Conservation (phyloP, 495 filamentous ascomycete species). For the Neurospora sublineolata region DNA sequence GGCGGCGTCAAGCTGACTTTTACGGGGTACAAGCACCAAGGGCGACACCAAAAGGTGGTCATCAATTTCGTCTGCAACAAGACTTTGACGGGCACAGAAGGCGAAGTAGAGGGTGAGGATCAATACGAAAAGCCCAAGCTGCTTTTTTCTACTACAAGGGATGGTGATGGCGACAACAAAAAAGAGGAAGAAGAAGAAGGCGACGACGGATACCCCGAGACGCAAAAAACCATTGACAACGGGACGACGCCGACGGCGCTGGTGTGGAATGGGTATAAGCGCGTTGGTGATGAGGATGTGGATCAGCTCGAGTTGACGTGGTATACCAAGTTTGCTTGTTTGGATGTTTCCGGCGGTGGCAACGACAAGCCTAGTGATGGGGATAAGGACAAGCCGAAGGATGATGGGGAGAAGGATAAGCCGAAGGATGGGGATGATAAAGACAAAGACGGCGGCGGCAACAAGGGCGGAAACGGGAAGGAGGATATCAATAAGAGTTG, state of each 20-base stretch:
- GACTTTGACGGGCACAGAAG: conserved; percentile 57
- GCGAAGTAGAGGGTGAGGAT: conserved; percentile 19
- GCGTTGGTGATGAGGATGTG: conserved; percentile 31
- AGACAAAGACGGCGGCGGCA: conserved; percentile 27
- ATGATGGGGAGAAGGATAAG: not conserved
- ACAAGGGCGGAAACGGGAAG: conserved; percentile 2
- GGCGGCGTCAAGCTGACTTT: not conserved
- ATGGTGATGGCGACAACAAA: not conserved
- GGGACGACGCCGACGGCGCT: conserved; percentile 45
- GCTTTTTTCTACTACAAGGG: conserved; percentile 8
- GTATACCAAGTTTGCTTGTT: conserved; percentile 75
- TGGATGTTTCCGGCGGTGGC: conserved; percentile 25
- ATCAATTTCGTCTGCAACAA: conserved; percentile 68
- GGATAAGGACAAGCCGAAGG: conserved; percentile 13
- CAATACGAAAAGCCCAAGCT: not conserved
- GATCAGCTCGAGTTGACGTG: conserved; percentile 63
- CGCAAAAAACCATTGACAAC: conserved; percentile 34
- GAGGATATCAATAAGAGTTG: conserved; percentile 40
- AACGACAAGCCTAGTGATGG: conserved; percentile 32
- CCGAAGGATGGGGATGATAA: conserved; percentile 12
- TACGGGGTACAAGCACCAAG: not conserved
- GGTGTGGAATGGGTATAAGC: conserved; percentile 59
- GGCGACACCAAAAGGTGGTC: not conserved
- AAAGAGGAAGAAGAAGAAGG: conserved; percentile 25
- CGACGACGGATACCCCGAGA: conserved; percentile 22